Evolutionary conservation across 805 yeast species (phyloP).

Genomic region (Myxozyma vanderwaltii): DNA sequence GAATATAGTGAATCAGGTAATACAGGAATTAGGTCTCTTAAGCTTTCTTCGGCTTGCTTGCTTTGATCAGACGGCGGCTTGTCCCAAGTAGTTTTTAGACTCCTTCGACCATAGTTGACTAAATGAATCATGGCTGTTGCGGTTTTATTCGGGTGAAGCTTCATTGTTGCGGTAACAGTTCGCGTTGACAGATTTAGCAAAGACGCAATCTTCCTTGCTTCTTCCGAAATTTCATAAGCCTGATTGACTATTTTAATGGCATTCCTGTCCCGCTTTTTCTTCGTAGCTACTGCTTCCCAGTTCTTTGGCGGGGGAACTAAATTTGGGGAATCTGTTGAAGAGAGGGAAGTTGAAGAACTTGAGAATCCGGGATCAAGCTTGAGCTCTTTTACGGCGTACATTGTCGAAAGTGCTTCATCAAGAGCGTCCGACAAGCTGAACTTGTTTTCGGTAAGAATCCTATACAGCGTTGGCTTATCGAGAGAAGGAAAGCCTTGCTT

Average conservation of each 20-base stretch:
- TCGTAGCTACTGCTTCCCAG: conserved; percentile 5
- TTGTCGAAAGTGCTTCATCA: conserved; percentile 12
- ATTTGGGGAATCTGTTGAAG: background rate
- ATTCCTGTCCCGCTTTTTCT: background rate
- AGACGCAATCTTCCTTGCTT: background rate
- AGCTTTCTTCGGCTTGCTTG: background rate
- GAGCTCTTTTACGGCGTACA: background rate
- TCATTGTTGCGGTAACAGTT: background rate
- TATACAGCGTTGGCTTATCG: background rate
- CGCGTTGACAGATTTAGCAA: background rate
- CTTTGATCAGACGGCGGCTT: background rate
- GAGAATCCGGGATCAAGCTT: background rate
- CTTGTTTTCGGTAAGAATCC: background rate
- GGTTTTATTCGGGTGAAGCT: conserved; percentile 1
- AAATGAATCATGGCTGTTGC: conserved; percentile 5
- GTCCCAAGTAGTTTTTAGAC: background rate
- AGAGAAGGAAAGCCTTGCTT: conserved; percentile 11
- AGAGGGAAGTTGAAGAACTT: background rate
- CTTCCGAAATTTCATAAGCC: background rate
- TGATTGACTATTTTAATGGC: background rate
- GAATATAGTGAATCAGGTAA: conserved; percentile 2
- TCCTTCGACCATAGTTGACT: background rate
- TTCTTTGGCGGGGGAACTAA: background rate
- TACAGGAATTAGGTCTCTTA: conserved; percentile 3
- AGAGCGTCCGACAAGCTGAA: conserved; percentile 5